Evolutionary conservation across 2,329 filamentous ascomycete genomes (phyloP).

Genomic region (Scytalidium lignicola): DNA sequence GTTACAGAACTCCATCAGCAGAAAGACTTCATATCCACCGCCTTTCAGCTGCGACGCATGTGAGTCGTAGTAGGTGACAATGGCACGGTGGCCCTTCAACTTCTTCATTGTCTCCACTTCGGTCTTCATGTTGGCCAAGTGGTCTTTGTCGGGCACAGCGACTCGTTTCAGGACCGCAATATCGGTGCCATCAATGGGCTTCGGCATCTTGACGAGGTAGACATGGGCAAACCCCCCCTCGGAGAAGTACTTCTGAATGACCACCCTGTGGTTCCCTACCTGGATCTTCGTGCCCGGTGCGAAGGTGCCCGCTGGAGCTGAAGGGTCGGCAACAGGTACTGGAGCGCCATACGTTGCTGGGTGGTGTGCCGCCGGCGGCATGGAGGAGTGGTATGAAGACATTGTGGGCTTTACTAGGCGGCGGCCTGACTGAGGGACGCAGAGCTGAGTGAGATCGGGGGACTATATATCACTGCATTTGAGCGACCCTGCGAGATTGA

Average conservation of each 20-base stretch:
- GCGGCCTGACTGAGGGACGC: constrained; percentile 7
- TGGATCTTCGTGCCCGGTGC: constrained; percentile 93
- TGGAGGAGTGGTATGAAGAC: constrained; percentile 36
- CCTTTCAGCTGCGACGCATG: constrained; percentile 91
- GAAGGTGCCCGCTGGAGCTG: constrained; percentile 78
- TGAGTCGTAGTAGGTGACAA: constrained; percentile 97
- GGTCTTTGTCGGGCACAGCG: constrained; percentile 92
- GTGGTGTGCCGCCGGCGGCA: constrained; percentile 33
- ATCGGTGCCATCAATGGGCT: constrained; percentile 36
- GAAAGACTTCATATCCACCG: constrained; percentile 93
- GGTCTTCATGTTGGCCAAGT: constrained; percentile 90
- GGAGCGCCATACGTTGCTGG: constrained; percentile 40
- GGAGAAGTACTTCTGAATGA: constrained; percentile 95
- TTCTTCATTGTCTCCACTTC: constrained; percentile 99
- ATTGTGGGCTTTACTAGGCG: constrained; percentile 26
- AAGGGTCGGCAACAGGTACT: constrained; percentile 33
- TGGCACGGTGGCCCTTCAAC: constrained; percentile 90
- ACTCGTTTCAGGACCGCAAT: constrained; percentile 60
- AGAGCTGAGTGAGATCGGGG: constrained; percentile 10
- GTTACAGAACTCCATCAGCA: constrained; percentile 96
- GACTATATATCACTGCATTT: constrained; percentile 26
- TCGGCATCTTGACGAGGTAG: constrained; percentile 85
- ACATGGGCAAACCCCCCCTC: constrained; percentile 98
- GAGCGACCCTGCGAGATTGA: constrained; percentile 7
- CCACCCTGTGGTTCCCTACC: constrained; percentile 84